Evolutionary conservation across 768 basidiomycete genomes (phyloP), one percentile per base, ranked within the genome.

Genomic region (Hydnum rufescens): DNA sequence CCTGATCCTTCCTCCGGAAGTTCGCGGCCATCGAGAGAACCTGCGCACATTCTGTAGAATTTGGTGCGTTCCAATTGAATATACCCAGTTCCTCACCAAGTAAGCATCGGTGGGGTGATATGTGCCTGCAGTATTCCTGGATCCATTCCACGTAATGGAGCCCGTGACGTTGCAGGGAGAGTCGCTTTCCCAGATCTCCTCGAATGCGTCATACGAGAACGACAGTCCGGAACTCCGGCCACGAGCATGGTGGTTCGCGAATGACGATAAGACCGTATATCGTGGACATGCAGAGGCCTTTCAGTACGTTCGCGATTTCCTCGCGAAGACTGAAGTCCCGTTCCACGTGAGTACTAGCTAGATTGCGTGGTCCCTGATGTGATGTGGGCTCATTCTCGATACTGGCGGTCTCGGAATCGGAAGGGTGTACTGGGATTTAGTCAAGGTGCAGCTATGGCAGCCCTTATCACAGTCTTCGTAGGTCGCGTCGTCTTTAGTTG

Each of bases 381-480:
- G 13, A 25, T 19, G 50, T 26, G 19, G 42, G 44, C 49, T 31
- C 51, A 47, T 31, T 42, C 42, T 54, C 55, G 54, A 51, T 50
- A 29, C 44, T 32, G 30, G 5, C 47, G 3, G 23, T 39, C 26
- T 30, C n/a, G 32, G 51, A 6, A 26, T 16, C 32, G 2, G 16
- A 34, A 86, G 82, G 84, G 82, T 26, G 74, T 86, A 4, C 72
- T 87, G 59, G 84, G 84, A 4, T 86, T 86, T 61, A 85, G 82
- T 55, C 86, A 89, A 65, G 85, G 85, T 16, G 85, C 81, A 16
- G 76, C 74, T 3, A 71, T 86, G 65, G 86, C 82, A 30, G 79
- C 74, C 5, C 60, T 86, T 32, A 67, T 86, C 23, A 65, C 79
- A 28, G 78, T 82, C 23, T 62, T 86, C 62, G 83, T 86, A 56